phyloP scores from a whole-genome alignment of 148 eudicot genomes.

The Camellia granthamiana region DNA sequence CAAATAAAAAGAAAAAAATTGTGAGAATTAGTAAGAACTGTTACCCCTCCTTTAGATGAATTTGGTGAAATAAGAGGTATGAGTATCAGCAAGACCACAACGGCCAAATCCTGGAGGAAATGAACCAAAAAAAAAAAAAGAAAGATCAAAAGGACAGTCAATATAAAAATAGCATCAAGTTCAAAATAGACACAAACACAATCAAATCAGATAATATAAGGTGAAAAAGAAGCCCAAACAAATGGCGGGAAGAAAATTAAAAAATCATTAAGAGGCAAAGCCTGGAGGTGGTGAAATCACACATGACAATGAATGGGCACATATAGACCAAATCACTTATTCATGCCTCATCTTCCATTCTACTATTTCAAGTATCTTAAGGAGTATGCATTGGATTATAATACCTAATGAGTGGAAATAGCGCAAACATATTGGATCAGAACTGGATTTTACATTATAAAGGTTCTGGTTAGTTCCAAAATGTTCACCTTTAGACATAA shows the following conservation, averaged over 20 bases:
- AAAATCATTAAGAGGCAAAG: too few species aligned
- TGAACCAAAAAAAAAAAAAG: slow-evolving; percentile 9
- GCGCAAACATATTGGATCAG: background rate
- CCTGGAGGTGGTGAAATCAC: slow-evolving; percentile 13
- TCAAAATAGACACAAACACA: slow-evolving; percentile 5
- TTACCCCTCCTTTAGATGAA: slow-evolving; percentile 99
- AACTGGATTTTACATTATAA: background rate
- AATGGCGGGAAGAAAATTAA: too few species aligned
- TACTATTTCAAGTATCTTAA: too few species aligned
- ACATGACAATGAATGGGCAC: background rate
- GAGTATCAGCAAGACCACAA: slow-evolving; percentile 95
- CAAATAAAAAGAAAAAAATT: too few species aligned
- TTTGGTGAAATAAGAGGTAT: slow-evolving; percentile 97
- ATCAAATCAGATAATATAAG: background rate
- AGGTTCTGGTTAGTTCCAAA: background rate
- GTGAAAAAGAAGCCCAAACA: too few species aligned
- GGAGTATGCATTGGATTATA: too few species aligned
- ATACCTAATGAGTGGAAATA: slow-evolving; percentile 3
- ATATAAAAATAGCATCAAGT: background rate
- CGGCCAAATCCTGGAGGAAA: slow-evolving; percentile 83
- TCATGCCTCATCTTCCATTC: too few species aligned
- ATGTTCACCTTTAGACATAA: slow-evolving; percentile 1
- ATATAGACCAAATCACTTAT: background rate
- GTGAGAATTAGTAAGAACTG: slow-evolving; percentile 14
- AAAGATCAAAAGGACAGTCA: background rate